Percentiles rank a stretch among this genome's conserved stretches.
Conservation (phyloP, 2,329 filamentous ascomycete genomes). For the Mariannaea sp. region DNA sequence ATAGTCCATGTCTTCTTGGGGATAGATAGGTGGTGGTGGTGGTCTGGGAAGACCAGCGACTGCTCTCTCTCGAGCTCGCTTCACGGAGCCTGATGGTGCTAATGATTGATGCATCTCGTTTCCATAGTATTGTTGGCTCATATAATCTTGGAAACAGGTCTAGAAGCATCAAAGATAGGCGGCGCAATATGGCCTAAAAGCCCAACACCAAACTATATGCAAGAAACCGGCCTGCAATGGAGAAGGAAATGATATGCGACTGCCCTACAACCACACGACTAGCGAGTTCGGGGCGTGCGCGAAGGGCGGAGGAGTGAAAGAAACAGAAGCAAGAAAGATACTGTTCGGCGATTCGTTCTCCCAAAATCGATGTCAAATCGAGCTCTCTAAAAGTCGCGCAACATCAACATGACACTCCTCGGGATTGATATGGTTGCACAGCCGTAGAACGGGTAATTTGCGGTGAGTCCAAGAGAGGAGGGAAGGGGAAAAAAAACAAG, state of each 20-base stretch:
- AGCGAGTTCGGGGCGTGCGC: conserved; percentile 17
- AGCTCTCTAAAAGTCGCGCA: conserved; percentile 29
- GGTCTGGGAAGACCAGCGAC: conserved; percentile 45
- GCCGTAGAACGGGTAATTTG: conserved; percentile 24
- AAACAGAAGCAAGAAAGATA: conserved; percentile 9
- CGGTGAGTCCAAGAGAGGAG: conserved; percentile 16
- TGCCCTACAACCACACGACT: conserved; percentile 27
- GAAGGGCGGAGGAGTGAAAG: background rate
- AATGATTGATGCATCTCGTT: conserved; percentile 54
- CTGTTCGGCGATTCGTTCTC: conserved; percentile 30
- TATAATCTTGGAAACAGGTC: conserved; percentile 45
- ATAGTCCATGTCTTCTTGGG: conserved; percentile 38
- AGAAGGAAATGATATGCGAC: conserved; percentile 22
- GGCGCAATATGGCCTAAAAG: conserved; percentile 19
- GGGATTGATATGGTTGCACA: conserved; percentile 31
- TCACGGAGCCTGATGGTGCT: conserved; percentile 54
- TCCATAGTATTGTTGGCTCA: conserved; percentile 62
- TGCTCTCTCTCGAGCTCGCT: conserved; percentile 59
- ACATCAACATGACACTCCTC: conserved; percentile 32
- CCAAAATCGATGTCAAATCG: conserved; percentile 31
- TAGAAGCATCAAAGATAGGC: conserved; percentile 27
- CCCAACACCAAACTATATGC: conserved; percentile 26
- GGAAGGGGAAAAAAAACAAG: conserved; percentile 8
- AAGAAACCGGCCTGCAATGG: conserved; percentile 27
- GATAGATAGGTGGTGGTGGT: conserved; percentile 26